phyloP scores from a whole-genome alignment of 257 asterid genomes.

The Solanum gracilifrons region DNA sequence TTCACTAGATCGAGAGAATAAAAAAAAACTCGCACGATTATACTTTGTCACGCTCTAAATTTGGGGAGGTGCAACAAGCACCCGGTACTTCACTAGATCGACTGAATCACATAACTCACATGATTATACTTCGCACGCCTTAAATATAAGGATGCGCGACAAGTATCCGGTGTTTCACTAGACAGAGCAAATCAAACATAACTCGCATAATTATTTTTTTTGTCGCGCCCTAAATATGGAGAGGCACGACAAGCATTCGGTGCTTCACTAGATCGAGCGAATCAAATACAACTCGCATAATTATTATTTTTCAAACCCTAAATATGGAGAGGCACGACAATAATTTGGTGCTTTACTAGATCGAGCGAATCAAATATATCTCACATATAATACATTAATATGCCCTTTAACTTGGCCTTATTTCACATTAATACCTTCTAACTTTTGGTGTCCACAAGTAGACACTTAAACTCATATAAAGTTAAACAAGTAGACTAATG shows the following conservation, averaged over 20 bases:
- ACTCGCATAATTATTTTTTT: background rate
- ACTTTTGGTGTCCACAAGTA: background rate
- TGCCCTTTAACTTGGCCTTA: background rate
- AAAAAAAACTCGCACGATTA: background rate
- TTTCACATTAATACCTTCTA: background rate
- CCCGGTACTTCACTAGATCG: background rate
- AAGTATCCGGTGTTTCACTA: background rate
- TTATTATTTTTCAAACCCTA: background rate
- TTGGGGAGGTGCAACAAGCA: background rate
- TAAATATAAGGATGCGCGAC: background rate
- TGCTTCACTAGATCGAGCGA: background rate
- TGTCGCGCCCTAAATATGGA: background rate
- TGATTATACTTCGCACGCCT: background rate
- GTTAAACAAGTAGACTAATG: background rate
- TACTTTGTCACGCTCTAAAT: background rate
- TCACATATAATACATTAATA: background rate
- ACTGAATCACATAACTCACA: background rate
- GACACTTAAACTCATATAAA: background rate
- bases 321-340: background rate
- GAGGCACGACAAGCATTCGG: background rate
- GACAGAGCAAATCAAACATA: background rate
- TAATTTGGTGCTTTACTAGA: background rate
- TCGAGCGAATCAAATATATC: background rate
- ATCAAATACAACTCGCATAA: background rate
- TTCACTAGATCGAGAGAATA: background rate